Conservation (phyloP, 2,329 filamentous ascomycete species). For the Zymoseptoria brevis region DNA sequence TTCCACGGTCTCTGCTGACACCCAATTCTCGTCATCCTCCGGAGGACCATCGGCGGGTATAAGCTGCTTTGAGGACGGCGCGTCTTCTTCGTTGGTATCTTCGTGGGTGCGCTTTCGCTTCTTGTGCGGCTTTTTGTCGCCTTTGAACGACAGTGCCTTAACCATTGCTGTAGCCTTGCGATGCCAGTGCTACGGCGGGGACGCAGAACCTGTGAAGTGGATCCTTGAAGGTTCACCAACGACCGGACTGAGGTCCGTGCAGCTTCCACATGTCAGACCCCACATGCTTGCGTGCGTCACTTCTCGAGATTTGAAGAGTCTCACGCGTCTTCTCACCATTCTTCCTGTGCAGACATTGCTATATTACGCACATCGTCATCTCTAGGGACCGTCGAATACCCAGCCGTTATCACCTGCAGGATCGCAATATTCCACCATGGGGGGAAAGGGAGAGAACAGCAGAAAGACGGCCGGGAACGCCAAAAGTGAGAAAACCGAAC, state of each 20-base stretch:
- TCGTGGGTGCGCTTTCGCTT: constrained; percentile 57
- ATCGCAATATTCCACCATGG: too few relatives aligned
- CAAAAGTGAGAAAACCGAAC: too few relatives aligned
- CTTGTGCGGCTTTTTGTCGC: constrained; percentile 87
- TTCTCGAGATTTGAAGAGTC: background rate
- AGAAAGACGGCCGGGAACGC: too few relatives aligned
- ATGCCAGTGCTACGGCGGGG: background rate
- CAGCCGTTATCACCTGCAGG: too few relatives aligned
- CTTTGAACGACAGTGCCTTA: constrained; percentile 89
- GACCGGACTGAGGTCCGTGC: background rate
- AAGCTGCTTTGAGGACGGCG: constrained; percentile 29
- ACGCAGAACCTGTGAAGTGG: background rate
- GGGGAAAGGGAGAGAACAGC: too few relatives aligned
- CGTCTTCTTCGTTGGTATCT: constrained; percentile 35
- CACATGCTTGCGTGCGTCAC: background rate
- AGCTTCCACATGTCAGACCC: background rate
- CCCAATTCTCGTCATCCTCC: constrained; percentile 79
- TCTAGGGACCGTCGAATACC: too few relatives aligned
- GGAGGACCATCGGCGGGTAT: constrained; percentile 31
- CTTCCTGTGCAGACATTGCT: too few relatives aligned
- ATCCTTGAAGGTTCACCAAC: background rate
- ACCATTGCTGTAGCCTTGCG: constrained; percentile 52
- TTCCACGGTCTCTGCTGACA: constrained; percentile 64
- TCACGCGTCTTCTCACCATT: too few relatives aligned
- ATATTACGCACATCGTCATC: too few relatives aligned